A percentile compares a stretch with the other conserved stretches of the same genome.
These are phyloP conservation scores for Dictyostelium purpureum DNA, from an alignment of 78 protist genomes.

Conservation along the genomic window DNA sequence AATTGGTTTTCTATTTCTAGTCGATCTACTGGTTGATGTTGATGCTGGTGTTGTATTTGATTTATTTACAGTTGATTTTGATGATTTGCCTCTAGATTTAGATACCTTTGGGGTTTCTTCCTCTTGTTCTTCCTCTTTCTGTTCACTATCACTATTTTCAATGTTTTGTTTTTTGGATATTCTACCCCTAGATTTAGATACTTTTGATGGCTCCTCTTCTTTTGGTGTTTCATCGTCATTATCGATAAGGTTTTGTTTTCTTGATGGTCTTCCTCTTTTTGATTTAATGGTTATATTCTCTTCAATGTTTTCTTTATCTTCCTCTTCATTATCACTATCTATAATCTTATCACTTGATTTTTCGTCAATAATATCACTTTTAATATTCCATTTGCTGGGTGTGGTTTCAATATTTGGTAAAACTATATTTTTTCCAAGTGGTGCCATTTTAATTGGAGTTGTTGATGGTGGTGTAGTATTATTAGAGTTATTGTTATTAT, in stretches of 20 bases:
- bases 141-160: background rate
- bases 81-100: background rate
- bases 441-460: background rate
- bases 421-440: background rate
- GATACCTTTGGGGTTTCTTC: background rate
- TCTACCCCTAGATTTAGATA: background rate
- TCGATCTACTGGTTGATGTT: too few relatives aligned
- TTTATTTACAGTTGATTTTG: background rate
- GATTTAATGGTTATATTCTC: background rate
- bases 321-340: background rate
- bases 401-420: background rate
- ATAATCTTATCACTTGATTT: background rate
- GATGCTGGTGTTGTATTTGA: too few relatives aligned
- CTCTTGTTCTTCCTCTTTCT: background rate
- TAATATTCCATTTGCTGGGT: background rate
- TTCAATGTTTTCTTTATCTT: background rate
- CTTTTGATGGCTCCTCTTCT: background rate
- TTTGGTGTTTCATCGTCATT: background rate
- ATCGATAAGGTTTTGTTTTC: background rate
- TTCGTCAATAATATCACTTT: background rate
- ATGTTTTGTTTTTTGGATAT: background rate
- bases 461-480: background rate
- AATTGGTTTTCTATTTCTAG: too few relatives aligned
- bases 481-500: background rate
- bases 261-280: constrained; percentile 3